Evolutionary conservation across 1,284 basidiomycete species (phyloP), one percentile per base, ranked within the genome.

Genomic region (Cronartium quercuum): DNA sequence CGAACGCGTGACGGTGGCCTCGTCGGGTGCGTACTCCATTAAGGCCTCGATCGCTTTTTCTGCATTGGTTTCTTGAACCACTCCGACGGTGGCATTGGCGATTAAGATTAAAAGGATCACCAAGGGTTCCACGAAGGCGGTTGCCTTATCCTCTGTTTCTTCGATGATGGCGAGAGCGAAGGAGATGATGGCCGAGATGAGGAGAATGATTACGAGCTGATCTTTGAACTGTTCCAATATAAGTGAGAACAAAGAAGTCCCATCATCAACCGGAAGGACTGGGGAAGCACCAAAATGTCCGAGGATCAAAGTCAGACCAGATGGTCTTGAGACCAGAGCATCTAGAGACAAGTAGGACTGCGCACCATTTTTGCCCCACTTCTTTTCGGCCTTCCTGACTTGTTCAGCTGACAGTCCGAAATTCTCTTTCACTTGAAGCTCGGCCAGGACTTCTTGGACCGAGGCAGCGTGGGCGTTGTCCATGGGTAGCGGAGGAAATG

Each of bases 201-300:
- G 89, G 35, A 97, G 87, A 80, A 97, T 96, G 76, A 97, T 88
- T 61, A 81, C 94, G 34, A 97, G 88, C 83, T 94, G 92, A 83
- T 97, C 94, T 84, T 96, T 90, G 86, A 98, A 98, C 84, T 98
- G 95, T 79, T 95, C 94, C 24, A 98, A 86, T 76, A 98, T 91
- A 76, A 98, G 88, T 80, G 91, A 87, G 91, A 92, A 94, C 58
- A 98, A 82, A 3, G 95, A 92, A 3, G 93, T 96, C 24, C 58
- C 66, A 55, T 68, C 73, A 42, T 75, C 66, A 0, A 91, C 84
- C 0, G 91, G 89, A 15, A 94, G 90, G 80, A 96, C 93, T 15
- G 93, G 92, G 13, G 97, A 85, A 76, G 58, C 24, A 70, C 76
- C 7, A 66, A 58, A 47, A 68, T 47, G 73, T 37, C 47, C 42